Conservation (phyloP, 1,284 basidiomycete genomes). For the Leccinum solheimii region DNA sequence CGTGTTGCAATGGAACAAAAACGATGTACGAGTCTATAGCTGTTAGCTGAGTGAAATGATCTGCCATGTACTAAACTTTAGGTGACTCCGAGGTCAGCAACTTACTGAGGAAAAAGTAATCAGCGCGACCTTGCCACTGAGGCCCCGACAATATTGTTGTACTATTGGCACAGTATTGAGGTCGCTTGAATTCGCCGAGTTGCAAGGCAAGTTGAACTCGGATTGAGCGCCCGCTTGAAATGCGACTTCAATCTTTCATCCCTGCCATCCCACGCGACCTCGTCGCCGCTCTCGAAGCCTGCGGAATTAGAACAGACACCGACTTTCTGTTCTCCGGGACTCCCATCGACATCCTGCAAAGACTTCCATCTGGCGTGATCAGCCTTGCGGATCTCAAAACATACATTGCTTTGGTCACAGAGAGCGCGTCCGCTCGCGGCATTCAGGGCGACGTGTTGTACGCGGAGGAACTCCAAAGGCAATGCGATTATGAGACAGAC, state of each 20-base stretch:
- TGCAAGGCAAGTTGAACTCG: not conserved
- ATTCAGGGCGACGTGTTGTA: conserved; percentile 43
- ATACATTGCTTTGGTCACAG: conserved; percentile 41
- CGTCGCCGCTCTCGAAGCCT: conserved; percentile 36
- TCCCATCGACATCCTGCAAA: conserved; percentile 47
- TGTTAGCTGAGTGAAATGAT: not conserved
- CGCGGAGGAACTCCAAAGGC: conserved; percentile 22
- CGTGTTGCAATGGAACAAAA: not conserved
- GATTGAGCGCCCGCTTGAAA: conserved; percentile 4
- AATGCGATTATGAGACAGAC: conserved; percentile 27
- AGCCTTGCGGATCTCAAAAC: conserved; percentile 49
- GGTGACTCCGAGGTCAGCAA: not conserved
- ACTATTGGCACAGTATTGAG: too few species aligned
- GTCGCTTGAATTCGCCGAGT: not conserved
- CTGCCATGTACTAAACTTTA: not conserved
- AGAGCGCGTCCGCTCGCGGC: conserved; percentile 44
- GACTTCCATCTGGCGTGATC: conserved; percentile 48
- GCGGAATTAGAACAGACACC: conserved; percentile 55
- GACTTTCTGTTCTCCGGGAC: conserved; percentile 57
- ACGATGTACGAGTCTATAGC: not conserved
- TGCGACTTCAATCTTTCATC: conserved; percentile 33
- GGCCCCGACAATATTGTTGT: too few species aligned
- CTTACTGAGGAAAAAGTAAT: not conserved
- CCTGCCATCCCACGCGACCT: conserved; percentile 33
- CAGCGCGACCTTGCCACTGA: not conserved